Conservation (phyloP, 805 yeast species). For the Komagataella mondaviorum region DNA sequence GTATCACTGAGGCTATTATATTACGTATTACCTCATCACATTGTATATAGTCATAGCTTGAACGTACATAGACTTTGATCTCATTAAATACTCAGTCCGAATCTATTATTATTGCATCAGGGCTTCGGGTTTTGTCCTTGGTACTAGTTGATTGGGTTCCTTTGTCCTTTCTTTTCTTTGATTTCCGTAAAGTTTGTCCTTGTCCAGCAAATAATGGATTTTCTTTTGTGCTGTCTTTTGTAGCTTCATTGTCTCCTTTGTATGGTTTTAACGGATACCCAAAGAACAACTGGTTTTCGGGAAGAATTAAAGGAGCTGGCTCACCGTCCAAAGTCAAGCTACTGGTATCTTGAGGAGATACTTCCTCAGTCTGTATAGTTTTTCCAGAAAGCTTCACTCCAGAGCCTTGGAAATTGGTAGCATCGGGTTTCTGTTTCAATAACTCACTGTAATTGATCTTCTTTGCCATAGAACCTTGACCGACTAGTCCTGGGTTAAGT, state of each 20-base stretch:
- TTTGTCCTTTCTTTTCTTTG: slow-evolving; percentile 46
- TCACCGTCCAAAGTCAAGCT: slow-evolving; percentile 41
- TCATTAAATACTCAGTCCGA: slow-evolving; percentile 12
- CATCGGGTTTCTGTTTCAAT: slow-evolving; percentile 26
- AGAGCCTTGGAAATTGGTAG: slow-evolving; percentile 33
- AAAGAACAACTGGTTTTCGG: slow-evolving; percentile 81
- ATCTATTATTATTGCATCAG: slow-evolving; percentile 75
- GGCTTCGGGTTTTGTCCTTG: slow-evolving; percentile 53
- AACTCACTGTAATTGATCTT: slow-evolving; percentile 52
- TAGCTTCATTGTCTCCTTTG: slow-evolving; percentile 22
- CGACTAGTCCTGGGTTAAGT: slow-evolving; percentile 21
- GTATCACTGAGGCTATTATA: not conserved
- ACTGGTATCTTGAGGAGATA: slow-evolving; percentile 18
- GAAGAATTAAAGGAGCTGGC: slow-evolving; percentile 61
- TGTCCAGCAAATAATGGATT: slow-evolving; percentile 36
- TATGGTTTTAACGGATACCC: slow-evolving; percentile 72
- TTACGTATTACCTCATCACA: not conserved
- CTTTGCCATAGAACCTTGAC: slow-evolving; percentile 63
- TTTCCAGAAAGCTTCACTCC: slow-evolving; percentile 69
- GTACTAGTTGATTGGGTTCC: slow-evolving; percentile 35
- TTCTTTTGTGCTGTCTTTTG: slow-evolving; percentile 12
- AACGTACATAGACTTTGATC: not conserved
- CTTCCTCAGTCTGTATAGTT: slow-evolving; percentile 13
- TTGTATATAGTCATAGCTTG: not conserved
- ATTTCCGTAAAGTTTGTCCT: slow-evolving; percentile 60